Conservation (phyloP, 2,329 filamentous ascomycete species). For the Chaetoscypha palmicola region DNA sequence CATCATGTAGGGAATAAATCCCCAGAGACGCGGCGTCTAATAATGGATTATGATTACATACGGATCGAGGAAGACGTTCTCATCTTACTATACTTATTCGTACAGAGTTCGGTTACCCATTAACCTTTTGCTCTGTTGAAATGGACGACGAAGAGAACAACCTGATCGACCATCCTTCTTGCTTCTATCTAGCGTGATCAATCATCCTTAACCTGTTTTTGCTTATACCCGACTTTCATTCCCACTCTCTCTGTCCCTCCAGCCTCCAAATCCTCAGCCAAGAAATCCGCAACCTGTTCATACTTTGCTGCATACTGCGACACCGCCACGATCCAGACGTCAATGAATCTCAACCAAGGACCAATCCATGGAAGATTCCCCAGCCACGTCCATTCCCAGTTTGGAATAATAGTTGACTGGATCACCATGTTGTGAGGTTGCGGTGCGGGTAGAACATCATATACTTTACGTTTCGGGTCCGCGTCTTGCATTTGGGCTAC, state of each 20-base stretch:
- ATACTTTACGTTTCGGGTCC: constrained; percentile 29
- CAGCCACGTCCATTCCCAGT: constrained; percentile 14
- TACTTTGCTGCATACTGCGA: constrained; percentile 32
- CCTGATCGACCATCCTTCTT: too few relatives aligned
- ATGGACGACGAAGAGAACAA: too few relatives aligned
- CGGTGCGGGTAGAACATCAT: constrained; percentile 30
- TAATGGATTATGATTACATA: too few relatives aligned
- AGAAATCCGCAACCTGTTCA: constrained; percentile 37
- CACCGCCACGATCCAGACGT: constrained; percentile 28
- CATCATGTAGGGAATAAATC: too few relatives aligned
- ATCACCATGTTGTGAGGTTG: constrained; percentile 14
- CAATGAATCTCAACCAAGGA: constrained; percentile 11
- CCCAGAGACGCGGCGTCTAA: too few relatives aligned
- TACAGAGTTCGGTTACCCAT: too few relatives aligned
- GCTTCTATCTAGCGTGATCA: too few relatives aligned
- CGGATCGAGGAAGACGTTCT: too few relatives aligned
- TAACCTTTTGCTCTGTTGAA: too few relatives aligned
- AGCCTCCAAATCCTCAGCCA: constrained; percentile 34
- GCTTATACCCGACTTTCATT: constrained; percentile 31
- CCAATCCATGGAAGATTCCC: constrained; percentile 26
- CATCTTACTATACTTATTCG: too few relatives aligned
- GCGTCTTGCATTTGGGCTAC: constrained; percentile 33
- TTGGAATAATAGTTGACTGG: constrained; percentile 5
- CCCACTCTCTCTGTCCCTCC: constrained; percentile 30
- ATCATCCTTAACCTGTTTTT: constrained; percentile 12